phyloP scores from a whole-genome alignment of 192 early-diverging fungal genomes.

The Coemansia sp. region DNA sequence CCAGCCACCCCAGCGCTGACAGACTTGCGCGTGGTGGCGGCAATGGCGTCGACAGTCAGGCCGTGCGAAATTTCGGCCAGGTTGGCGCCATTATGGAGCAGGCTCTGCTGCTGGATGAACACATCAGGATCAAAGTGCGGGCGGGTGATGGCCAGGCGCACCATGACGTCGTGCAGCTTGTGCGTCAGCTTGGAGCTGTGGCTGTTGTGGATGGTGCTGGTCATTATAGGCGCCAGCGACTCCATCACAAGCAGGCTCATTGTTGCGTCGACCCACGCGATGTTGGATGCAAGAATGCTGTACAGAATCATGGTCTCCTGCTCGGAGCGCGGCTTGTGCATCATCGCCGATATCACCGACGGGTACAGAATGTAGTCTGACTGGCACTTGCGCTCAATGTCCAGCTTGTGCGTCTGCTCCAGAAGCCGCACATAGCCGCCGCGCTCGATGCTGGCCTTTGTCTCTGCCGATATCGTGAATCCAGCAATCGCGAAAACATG shows the following conservation, averaged over 20 bases:
- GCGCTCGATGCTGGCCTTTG: constrained; percentile 39
- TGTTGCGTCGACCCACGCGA: constrained; percentile 48
- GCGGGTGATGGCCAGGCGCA: constrained; percentile 50
- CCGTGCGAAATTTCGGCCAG: constrained; percentile 32
- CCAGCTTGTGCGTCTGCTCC: constrained; percentile 50
- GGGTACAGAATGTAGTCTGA: constrained; percentile 55
- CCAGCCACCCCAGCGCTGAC: constrained; percentile 20
- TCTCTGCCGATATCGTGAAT: constrained; percentile 23
- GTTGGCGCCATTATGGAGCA: constrained; percentile 19
- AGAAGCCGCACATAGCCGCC: constrained; percentile 48
- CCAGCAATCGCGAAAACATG: constrained; percentile 47
- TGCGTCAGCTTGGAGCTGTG: constrained; percentile 51
- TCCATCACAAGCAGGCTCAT: constrained; percentile 54
- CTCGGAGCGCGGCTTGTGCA: constrained; percentile 49
- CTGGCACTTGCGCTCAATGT: constrained; percentile 50
- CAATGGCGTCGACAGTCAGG: constrained; percentile 45
- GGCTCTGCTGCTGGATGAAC: constrained; percentile 50
- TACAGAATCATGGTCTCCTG: constrained; percentile 55
- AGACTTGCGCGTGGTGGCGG: constrained; percentile 43
- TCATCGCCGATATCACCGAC: constrained; percentile 50
- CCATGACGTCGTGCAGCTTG: constrained; percentile 55
- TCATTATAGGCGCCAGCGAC: constrained; percentile 52
- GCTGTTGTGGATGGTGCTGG: constrained; percentile 34
- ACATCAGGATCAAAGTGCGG: constrained; percentile 57
- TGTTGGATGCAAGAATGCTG: constrained; percentile 47